phyloP scores from a whole-genome alignment of 2,329 filamentous ascomycete species.

The Massarina eburnea region DNA sequence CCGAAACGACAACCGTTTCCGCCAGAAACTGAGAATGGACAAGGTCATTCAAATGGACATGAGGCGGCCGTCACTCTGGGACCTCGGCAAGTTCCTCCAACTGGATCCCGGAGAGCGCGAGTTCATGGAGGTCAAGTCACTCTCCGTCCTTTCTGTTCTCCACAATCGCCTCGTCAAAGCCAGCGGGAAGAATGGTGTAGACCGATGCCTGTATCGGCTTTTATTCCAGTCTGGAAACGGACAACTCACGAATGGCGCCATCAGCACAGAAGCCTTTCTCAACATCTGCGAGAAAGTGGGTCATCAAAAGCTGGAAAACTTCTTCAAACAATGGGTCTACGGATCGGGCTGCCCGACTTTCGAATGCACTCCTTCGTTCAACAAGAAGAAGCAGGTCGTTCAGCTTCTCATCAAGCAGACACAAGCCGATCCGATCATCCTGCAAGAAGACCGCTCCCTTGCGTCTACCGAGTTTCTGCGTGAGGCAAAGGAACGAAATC shows the following conservation, averaged over 20 bases:
- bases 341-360: constrained; percentile 88
- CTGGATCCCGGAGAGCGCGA: constrained; percentile 84
- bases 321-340: constrained; percentile 92
- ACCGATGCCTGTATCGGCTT: constrained; percentile 81
- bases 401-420: constrained; percentile 83
- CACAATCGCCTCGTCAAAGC: constrained; percentile 89
- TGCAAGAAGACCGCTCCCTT: constrained; percentile 46
- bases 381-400: constrained; percentile 95
- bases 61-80: constrained; percentile 77
- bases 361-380: constrained; percentile 84
- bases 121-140: constrained; percentile 88
- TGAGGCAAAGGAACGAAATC: constrained; percentile 77
- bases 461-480: constrained; percentile 77
- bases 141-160: constrained; percentile 88
- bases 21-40: constrained; percentile 83
- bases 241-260: constrained; percentile 67
- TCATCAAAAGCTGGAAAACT: constrained; percentile 81
- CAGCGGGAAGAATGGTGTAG: constrained; percentile 79
- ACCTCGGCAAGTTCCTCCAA: constrained; percentile 75
- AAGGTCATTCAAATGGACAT: constrained; percentile 79
- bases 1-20: constrained; percentile 91
- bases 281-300: constrained; percentile 85
- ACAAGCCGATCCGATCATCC: constrained; percentile 32
- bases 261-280: constrained; percentile 77
- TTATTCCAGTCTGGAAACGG: constrained; percentile 85